Evolutionary conservation across 495 filamentous ascomycete genomes (phyloP).

Genomic region (Xylaria palmicola): DNA sequence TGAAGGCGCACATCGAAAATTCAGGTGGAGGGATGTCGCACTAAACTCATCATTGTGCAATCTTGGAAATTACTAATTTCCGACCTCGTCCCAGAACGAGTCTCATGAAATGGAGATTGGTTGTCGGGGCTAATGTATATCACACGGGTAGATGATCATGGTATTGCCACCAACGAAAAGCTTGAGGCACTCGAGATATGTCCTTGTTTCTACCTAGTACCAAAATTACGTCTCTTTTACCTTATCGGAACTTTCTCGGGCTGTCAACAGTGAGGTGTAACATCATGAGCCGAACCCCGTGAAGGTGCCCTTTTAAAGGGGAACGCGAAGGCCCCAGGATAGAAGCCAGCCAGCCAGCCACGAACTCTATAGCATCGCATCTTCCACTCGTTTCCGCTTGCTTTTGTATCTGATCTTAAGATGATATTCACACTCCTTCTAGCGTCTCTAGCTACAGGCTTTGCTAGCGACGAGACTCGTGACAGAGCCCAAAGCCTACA

Average conservation of each 20-base stretch:
- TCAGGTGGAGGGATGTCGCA: not conserved
- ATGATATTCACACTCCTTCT: constrained; percentile 9
- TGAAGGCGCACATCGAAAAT: not conserved
- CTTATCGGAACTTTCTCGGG: not conserved
- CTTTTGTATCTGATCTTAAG: not conserved
- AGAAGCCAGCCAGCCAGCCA: not conserved
- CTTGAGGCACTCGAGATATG: not conserved
- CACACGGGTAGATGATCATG: not conserved
- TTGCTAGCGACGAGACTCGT: not conserved
- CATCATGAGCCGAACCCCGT: not conserved
- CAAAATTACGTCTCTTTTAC: not conserved
- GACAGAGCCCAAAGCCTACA: constrained; percentile 3
- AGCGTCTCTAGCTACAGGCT: not conserved
- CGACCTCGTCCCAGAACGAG: not conserved
- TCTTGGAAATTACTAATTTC: not conserved
- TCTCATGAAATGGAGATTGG: not conserved
- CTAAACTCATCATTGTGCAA: not conserved
- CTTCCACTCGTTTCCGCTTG: not conserved
- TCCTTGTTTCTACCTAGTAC: not conserved
- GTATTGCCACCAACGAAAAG: not conserved
- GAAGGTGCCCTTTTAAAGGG: constrained; percentile 1
- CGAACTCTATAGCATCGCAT: not conserved
- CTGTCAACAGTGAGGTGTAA: not conserved
- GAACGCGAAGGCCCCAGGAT: not conserved
- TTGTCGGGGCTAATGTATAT: not conserved